These are phyloP conservation scores for Calonectria pseudoturangicola DNA, from an alignment of 2,329 filamentous ascomycete species.

Conservation along the genomic window DNA sequence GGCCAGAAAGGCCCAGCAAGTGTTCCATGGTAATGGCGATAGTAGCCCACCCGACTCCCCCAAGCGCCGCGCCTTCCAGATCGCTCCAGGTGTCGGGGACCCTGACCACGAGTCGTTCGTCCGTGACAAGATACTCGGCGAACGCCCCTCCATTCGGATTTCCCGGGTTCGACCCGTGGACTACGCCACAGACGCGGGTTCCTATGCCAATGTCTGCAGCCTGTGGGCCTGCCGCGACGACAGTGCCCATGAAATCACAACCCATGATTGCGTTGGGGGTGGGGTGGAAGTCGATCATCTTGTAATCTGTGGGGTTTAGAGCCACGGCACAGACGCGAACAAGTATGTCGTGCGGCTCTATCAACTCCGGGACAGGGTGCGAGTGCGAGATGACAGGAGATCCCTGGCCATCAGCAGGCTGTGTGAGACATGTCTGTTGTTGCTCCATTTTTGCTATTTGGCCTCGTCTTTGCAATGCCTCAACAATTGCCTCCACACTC, in stretches of 20 bases:
- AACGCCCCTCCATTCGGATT: conserved; percentile 16
- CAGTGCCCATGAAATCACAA: conserved; percentile 18
- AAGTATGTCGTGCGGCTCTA: conserved; percentile 14
- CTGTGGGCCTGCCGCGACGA: conserved; percentile 2
- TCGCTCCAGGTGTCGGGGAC: conserved; percentile 15
- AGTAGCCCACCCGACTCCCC: conserved; percentile 9
- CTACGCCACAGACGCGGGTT: conserved; percentile 13
- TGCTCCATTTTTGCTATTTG: conserved; percentile 1
- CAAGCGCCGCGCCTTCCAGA: conserved; percentile 1
- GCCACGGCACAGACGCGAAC: conserved; percentile 12
- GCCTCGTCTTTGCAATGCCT: not conserved
- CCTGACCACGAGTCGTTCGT: conserved; percentile 10
- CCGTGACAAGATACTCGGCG: not conserved
- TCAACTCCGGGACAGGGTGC: not conserved
- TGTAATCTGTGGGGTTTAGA: conserved; percentile 25
- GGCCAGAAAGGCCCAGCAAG: conserved; percentile 2
- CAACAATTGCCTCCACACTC: not conserved
- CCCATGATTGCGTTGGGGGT: conserved; percentile 24
- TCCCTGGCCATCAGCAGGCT: conserved; percentile 20
- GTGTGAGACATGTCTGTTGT: conserved; percentile 20
- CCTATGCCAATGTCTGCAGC: not conserved
- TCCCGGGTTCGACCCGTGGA: conserved; percentile 20
- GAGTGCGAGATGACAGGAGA: conserved; percentile 12
- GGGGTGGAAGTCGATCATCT: conserved; percentile 22
- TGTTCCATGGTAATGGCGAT: conserved; percentile 5